Conservation (phyloP, 2,329 filamentous ascomycete genomes). For the Chrysoporthe puriensis region DNA sequence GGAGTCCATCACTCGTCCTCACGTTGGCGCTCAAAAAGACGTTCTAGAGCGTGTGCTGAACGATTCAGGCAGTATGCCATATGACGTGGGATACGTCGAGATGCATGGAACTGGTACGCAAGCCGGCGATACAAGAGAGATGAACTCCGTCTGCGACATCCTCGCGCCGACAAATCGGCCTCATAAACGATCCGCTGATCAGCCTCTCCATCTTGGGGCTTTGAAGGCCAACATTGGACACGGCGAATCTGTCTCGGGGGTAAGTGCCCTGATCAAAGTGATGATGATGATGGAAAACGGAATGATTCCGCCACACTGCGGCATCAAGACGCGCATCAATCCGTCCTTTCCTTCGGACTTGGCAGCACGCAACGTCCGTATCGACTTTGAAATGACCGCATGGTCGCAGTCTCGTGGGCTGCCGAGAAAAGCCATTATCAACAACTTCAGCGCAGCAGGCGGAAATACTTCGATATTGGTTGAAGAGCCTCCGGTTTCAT, state of each 20-base stretch:
- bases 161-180: too few species aligned
- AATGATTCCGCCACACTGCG: constrained; percentile 49
- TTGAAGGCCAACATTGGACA: constrained; percentile 51
- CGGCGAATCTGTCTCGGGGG: constrained; percentile 44
- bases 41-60: too few species aligned
- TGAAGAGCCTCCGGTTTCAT: background rate
- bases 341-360: too few species aligned
- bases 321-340: constrained; percentile 44
- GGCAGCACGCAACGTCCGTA: too few species aligned
- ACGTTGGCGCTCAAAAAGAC: background rate
- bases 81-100: constrained; percentile 12
- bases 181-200: too few species aligned
- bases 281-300: constrained; percentile 47
- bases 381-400: too few species aligned
- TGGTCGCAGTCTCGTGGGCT: too few species aligned
- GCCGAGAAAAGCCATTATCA: background rate
- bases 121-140: constrained; percentile 13
- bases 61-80: too few species aligned
- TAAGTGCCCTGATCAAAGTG: constrained; percentile 43
- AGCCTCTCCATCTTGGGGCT: constrained; percentile 40
- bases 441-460: constrained; percentile 5
- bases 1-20: constrained; percentile 13
- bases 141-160: background rate
- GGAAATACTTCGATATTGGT: constrained; percentile 1
- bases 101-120: constrained; percentile 21